Evolutionary conservation across 2,329 filamentous ascomycete genomes (phyloP), one percentile per base, ranked within the genome.

Genomic region (Purpureocillium takamizusanense): DNA sequence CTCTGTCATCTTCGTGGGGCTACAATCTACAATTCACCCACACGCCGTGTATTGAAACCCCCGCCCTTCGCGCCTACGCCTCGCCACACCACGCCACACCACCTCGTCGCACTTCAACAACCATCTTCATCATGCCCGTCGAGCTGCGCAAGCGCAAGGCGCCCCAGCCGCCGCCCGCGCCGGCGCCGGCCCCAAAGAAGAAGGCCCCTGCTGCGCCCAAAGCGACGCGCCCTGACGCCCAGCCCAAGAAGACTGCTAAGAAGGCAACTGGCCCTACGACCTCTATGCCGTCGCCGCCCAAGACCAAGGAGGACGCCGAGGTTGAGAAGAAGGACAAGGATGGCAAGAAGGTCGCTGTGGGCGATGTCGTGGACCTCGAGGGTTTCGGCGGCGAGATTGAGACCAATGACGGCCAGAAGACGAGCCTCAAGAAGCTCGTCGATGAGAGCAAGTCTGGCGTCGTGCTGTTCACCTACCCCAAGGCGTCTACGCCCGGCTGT

Each of bases 401-500:
- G 69, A 92, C 83, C 45, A 80, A 97, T 48, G 86, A 94, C 46
- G 88, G 88, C 52, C 67, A 72, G 38, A 85, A 83, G 65, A 88
- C 83, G 6, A 87, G 79, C 2, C 68, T 98, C 42, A 83, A 86
- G 65, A 70, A 79, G 51, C 78, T 98, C 17, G 74, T 95, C 35
- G 82, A 87, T 37, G 76, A 83, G 55, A 94, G 88, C 73, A 81
- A 86, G 65, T 72, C 76, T 28, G 92, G 90, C 18, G 83, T 97
- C 32, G 86, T 95, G 27, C 67, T 97, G 23, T 95, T 98, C 62
- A 95, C 89, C 25, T 97, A 97, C 57, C 92, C 92, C 42, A 94
- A 85, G 66, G 92, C 92, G 11, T 92, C 84, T 21, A 98, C 92
- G 16, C 86, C 87, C 29, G 90, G 90, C 46, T 97, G 90, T 95